Evolutionary conservation across 495 filamentous ascomycete genomes (phyloP), one percentile per base, ranked within the genome.

Genomic region (Friedmanniomyces simplex): DNA sequence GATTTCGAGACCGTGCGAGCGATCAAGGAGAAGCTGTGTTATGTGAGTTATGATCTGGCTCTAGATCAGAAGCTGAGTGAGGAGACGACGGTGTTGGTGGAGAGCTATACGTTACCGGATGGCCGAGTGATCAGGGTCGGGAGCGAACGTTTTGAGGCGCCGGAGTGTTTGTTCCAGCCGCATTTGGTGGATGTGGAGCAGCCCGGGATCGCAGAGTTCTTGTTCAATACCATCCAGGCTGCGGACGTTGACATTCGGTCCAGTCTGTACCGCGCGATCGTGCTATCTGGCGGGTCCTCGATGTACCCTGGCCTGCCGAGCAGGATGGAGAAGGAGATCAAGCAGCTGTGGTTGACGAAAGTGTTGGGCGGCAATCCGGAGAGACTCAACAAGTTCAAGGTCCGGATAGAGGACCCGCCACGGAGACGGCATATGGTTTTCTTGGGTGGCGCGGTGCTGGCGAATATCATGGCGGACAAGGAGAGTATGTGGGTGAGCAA

Each of bases 1-100:
- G 93, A 99, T 70, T 99, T 99, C 71, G 93, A 99, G 75, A 99
- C 93, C 26, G 93, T 97, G 41, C 89, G 93, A 45, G 91, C 96
- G 71, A 96, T 99, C 74, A 99, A 99, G 76, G 93, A 99, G 77
- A 74, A 74, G 54, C 85, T 99, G 34, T 96, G 91, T 77, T 99
- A 99, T 73, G 91, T 99, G 57, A 96, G 90, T 3, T 99, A 97
- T 76, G 94, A 99, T 71, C 79, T 99, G 53, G 89, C 93, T 74
- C 78, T 97, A 45, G 93, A 99, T 78, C 87, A 97, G 72, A 82
- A 87, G 63, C 83, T 99, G 46, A 91, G 86, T 61, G 93, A 99
- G 73, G 94, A 99, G 66, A 99, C 93, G 18, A 99, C 93, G 11
- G 91, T 96, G 14, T 76, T 99, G 46, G 93, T 99, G 14, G 93